A percentile compares a stretch with the other conserved stretches of the same genome.
Evolutionary conservation across 2,329 filamentous ascomycete species (phyloP).

Genomic region (Stemphylium lycopersici): DNA sequence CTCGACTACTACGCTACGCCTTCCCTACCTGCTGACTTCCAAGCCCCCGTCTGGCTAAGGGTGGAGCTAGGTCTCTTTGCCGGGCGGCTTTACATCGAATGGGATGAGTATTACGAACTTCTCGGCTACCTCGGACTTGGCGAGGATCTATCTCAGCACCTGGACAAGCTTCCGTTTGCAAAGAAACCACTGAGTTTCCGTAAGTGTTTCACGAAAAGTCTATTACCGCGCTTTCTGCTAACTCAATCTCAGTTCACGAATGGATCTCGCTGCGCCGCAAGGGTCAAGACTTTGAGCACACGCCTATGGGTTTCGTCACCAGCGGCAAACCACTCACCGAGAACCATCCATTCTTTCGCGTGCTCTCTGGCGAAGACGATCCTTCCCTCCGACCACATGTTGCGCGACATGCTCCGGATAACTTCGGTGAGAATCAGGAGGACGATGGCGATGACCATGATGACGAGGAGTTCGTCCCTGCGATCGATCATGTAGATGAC

Average conservation of each 20-base stretch:
- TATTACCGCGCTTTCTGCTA: conserved; percentile 40
- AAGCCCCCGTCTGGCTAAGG: conserved; percentile 59
- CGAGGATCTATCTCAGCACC: conserved; percentile 7
- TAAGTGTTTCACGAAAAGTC: conserved; percentile 8
- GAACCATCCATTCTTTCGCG: conserved; percentile 61
- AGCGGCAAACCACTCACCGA: conserved; percentile 57
- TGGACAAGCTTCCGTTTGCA: conserved; percentile 20
- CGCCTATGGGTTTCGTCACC: conserved; percentile 64
- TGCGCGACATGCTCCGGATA: conserved; percentile 14
- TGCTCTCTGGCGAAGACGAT: conserved; percentile 4
- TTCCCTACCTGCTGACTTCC: conserved; percentile 47
- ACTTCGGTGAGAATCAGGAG: conserved; percentile 6
- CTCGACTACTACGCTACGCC: conserved; percentile 63
- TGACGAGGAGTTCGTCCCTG: conserved; percentile 21
- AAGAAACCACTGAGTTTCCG: conserved; percentile 38
- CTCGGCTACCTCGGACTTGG: conserved; percentile 33
- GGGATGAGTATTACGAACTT: conserved; percentile 50
- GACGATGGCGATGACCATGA: conserved; percentile 18
- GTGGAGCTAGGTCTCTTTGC: conserved; percentile 66
- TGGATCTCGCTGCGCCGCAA: conserved; percentile 63
- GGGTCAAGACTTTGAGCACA: conserved; percentile 64
- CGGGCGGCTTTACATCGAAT: conserved; percentile 66
- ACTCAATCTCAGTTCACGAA: conserved; percentile 52
- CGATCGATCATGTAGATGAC: conserved; percentile 19
- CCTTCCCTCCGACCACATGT: conserved; percentile 16